Evolutionary conservation across 2,329 filamentous ascomycete species (phyloP), one percentile per base, ranked within the genome.

Genomic region (Albophoma yamanashiensis): DNA sequence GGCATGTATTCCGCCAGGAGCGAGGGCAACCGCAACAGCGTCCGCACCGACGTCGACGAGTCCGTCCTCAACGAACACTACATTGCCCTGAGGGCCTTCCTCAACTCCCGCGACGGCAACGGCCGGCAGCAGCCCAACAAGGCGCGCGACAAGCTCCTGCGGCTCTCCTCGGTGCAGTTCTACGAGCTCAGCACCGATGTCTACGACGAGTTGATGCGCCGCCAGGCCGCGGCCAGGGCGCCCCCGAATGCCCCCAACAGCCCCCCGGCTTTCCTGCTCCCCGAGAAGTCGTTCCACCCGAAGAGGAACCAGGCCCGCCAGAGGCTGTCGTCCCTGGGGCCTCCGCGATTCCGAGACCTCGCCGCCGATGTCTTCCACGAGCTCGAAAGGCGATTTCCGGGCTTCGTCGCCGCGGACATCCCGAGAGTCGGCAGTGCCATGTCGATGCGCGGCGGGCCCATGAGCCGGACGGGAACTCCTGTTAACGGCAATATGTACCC

Each of bases 241-340:
- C 78, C 80, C 20, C 77, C 81, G 27, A 82, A 80, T 65, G 78
- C 79, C 31, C 78, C 79, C 56, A 79, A 76, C 63, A 73, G 75
- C 4, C 81, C 82, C n/a, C 90, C 91, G 2, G 77, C 84, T 15
- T 95, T 86, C 70, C 82, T 99, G 7, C 78, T 90, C 31, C 91
- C 94, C n/a, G 91, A 93, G 72, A 83, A 88, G 64, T 88, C 86
- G 64, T 97, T 97, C 75, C 94, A 99, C 73, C 92, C 92, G 2
- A 99, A 97, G 76, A 88, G 94, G 64, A 99, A 99, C 71, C 92
- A 97, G 73, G 94, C 94, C n/a, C 85, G 94, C 47, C 92, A 97
- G 74, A 95, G 96, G 73, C 83, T 99, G 25, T 93, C 92, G 0
- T 96, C 92, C 0, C 83, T 99, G 17, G 91, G 92, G 3, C 86